These are phyloP conservation scores for Botrytis medusae DNA, from an alignment of 2,329 filamentous ascomycete species.

Conservation along the genomic window DNA sequence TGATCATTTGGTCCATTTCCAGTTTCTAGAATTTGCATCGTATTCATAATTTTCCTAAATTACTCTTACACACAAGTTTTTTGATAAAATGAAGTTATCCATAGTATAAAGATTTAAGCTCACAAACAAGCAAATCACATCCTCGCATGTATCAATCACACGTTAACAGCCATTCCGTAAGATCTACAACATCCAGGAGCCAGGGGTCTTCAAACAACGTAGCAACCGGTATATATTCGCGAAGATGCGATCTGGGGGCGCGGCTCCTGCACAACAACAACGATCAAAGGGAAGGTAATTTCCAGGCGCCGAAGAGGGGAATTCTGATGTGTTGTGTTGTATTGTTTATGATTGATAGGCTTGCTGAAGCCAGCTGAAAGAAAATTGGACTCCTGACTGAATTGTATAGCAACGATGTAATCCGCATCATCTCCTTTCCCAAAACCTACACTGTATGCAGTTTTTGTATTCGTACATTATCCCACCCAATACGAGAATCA, in stretches of 20 bases:
- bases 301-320: background rate
- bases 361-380: background rate
- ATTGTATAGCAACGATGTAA: background rate
- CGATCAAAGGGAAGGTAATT: background rate
- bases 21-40: background rate
- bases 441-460: background rate
- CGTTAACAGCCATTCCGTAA: background rate
- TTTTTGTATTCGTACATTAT: background rate
- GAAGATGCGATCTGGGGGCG: background rate
- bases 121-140: background rate
- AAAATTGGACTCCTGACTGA: background rate
- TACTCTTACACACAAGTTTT: background rate
- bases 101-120: conserved; percentile 11
- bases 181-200: background rate
- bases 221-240: conserved; percentile 8
- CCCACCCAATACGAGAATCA: background rate
- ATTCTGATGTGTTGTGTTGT: background rate
- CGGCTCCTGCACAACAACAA: background rate
- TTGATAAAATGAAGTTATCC: background rate
- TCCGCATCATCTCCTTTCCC: background rate
- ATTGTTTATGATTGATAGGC: background rate
- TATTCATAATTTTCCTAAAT: background rate
- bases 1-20: background rate
- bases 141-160: conserved; percentile 10
- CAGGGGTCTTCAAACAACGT: background rate